phyloP scores from a whole-genome alignment of 116 monocot genomes.

The Zostera marina region DNA sequence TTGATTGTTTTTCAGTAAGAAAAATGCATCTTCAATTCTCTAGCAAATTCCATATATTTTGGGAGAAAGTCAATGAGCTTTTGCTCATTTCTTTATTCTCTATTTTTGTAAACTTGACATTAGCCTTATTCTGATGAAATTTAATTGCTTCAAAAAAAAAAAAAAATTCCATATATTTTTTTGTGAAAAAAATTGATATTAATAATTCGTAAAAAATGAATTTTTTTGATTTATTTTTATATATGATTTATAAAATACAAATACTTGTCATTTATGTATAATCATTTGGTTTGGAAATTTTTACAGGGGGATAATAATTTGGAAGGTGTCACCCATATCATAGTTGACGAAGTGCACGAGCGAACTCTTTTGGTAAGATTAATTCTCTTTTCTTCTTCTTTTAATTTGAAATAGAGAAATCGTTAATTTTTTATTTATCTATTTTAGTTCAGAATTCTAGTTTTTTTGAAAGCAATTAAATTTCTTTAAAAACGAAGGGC shows the following conservation, averaged over 20 bases:
- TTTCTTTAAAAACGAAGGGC: too few species aligned
- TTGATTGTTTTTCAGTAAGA: not conserved
- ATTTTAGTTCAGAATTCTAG: not conserved
- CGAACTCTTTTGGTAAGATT: constrained; percentile 70
- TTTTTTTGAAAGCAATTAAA: not conserved
- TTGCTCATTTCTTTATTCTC: too few species aligned
- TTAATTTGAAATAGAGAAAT: not conserved
- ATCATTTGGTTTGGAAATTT: not conserved
- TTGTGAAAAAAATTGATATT: too few species aligned
- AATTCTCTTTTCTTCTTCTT: not conserved
- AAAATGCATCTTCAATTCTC: too few species aligned
- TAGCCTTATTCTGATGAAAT: too few species aligned
- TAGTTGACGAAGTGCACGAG: constrained; percentile 99
- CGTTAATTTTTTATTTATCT: not conserved
- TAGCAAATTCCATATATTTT: too few species aligned
- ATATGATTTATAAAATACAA: not conserved
- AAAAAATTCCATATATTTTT: not conserved
- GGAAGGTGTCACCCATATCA: constrained; percentile 67
- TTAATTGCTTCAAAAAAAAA: too few species aligned
- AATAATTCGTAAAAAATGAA: too few species aligned
- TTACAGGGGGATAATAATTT: constrained; percentile 64
- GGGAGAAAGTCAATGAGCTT: too few species aligned
- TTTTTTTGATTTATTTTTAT: too few species aligned
- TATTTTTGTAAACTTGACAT: too few species aligned
- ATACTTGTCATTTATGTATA: not conserved